Conservation (phyloP, 768 basidiomycete species). For the Strobilomyces dryophilus region DNA sequence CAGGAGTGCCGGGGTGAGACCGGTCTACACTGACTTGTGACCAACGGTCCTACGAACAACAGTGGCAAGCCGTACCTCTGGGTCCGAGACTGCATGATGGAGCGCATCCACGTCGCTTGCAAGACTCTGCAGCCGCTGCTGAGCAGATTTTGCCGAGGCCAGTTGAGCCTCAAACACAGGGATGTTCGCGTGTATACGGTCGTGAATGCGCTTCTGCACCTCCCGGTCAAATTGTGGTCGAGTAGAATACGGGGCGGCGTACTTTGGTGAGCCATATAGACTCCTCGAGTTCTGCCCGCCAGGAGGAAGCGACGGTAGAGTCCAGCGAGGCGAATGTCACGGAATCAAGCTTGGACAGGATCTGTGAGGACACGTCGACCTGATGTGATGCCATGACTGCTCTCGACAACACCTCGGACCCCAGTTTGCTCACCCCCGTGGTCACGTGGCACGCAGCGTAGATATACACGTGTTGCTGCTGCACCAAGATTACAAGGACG, state of each 20-base stretch:
- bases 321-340: constrained; percentile 55
- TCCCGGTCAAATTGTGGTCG: constrained; percentile 4
- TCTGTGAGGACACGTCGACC: constrained; percentile 65
- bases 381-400: constrained; percentile 68
- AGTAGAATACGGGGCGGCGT: constrained; percentile 5
- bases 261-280: constrained; percentile 74
- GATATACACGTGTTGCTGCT: constrained; percentile 18
- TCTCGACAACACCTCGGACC: not conserved
- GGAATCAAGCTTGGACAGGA: constrained; percentile 67
- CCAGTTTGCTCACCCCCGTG: not conserved
- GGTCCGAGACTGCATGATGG: constrained; percentile 46
- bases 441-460: constrained; percentile 19
- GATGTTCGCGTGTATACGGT: constrained; percentile 63
- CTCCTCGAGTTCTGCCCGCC: constrained; percentile 69
- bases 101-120: constrained; percentile 51
- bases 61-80: constrained; percentile 45
- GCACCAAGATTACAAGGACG: constrained; percentile 24
- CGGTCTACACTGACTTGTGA: constrained; percentile 44
- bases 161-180: constrained; percentile 63
- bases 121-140: constrained; percentile 52
- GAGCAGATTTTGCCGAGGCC: constrained; percentile 58
- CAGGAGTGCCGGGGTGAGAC: constrained; percentile 61
- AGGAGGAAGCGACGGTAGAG: constrained; percentile 58
- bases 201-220: constrained; percentile 61
- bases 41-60: constrained; percentile 4